Evolutionary conservation across 371 early-diverging fungal species (phyloP), one percentile per base, ranked within the genome.

Genomic region (Capillidium rhysosporum): DNA sequence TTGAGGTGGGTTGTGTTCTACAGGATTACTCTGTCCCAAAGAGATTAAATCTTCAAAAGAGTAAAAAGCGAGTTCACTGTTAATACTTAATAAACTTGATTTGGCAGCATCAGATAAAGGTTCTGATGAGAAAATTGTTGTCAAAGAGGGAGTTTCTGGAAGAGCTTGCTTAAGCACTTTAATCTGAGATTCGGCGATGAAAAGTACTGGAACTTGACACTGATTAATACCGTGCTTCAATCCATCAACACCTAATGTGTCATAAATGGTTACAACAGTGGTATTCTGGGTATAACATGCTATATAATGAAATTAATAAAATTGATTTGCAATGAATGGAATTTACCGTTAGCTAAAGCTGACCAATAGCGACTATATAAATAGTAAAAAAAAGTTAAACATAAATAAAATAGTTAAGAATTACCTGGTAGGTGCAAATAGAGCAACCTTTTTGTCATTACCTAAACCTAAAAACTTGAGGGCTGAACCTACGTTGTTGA

Each of bases 201-300:
- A 89, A 48, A 89, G 66, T n/a, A 77, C 67, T 20, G 73, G 68
- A 39, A 83, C 80, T 61, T 81, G 83, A 24, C 86, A 70, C 64
- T 91, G 84, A 59, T 86, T 86, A 65, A 91, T 80, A 9, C 86
- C 81, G 59, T 82, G 86, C 34, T 79, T 59, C 40, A 86, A 74
- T 28, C 88, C 90, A n/a, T 84, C 87, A 58, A 80, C 83, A 20
- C 94, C 94, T 34, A 94, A 72, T 1, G 88, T 87, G 47, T 84
- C 88, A 65, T 89, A 87, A 14, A 85, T 85, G 28, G 90, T 89
- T 25, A 85, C 80, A 65, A 86, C 79, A 30, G 80, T 76, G 57
- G 80, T 68, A 46, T 66, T 65, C 62, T 86, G 86, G 4, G 80
- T 69, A 61, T 77, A 86, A 40, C 70, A 62, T 39, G 64, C 71